Evolutionary conservation across 2,329 filamentous ascomycete genomes (phyloP).

Genomic region (Lasiodiplodia citricola): DNA sequence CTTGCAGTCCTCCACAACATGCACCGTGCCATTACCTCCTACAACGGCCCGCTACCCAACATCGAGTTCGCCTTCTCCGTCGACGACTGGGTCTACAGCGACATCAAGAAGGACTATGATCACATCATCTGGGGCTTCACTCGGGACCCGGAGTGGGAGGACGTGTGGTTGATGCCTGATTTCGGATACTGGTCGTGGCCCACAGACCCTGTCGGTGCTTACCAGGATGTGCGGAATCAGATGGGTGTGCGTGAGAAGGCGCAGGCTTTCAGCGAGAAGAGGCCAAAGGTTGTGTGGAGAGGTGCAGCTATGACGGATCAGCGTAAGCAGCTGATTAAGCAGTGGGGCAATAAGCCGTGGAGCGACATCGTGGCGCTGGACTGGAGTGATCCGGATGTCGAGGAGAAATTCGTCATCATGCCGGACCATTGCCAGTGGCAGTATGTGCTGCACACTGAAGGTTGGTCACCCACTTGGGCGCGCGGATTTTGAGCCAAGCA

Average conservation of each 20-base stretch:
- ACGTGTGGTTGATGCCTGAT: slow-evolving; percentile 33
- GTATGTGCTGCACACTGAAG: slow-evolving; percentile 33
- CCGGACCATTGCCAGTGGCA: slow-evolving; percentile 34
- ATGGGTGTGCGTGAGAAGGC: slow-evolving; percentile 28
- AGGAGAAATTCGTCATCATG: slow-evolving; percentile 30
- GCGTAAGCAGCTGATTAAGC: slow-evolving; percentile 34
- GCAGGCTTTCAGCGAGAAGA: slow-evolving; percentile 32
- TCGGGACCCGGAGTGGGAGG: slow-evolving; percentile 25
- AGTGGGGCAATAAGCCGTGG: slow-evolving; percentile 34
- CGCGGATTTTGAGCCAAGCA: background rate
- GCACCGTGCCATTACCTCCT: slow-evolving; percentile 58
- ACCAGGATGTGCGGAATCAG: slow-evolving; percentile 28
- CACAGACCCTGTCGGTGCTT: slow-evolving; percentile 28
- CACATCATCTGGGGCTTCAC: slow-evolving; percentile 28
- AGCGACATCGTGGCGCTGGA: slow-evolving; percentile 37
- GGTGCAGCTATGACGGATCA: slow-evolving; percentile 38
- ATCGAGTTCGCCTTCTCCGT: slow-evolving; percentile 60
- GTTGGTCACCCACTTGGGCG: background rate
- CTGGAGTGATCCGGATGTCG: slow-evolving; percentile 32
- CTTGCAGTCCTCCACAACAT: slow-evolving; percentile 60
- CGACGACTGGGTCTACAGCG: slow-evolving; percentile 30
- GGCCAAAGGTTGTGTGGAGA: slow-evolving; percentile 40
- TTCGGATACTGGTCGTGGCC: slow-evolving; percentile 32
- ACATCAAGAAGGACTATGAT: slow-evolving; percentile 32
- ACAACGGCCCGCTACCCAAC: slow-evolving; percentile 55